Evolutionary conservation across 306 rosid genomes (phyloP).

Genomic region (Quercus agrifolia): DNA sequence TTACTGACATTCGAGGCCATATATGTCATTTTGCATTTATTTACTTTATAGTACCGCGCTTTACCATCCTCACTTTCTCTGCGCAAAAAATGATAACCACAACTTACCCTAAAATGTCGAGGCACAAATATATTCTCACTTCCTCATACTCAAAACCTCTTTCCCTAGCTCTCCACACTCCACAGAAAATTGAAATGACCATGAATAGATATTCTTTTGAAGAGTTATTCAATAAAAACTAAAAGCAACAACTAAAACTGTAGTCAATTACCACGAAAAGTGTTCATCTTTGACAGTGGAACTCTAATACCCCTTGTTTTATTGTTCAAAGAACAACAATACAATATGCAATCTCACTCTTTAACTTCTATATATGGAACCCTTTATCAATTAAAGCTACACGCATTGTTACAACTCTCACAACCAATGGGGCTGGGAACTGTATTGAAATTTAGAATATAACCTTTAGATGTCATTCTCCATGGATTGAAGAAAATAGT

Average conservation of each 20-base stretch:
- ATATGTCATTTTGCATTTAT: conserved; percentile 10
- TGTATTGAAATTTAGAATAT: background rate
- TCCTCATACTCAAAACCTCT: background rate
- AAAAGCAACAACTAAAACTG: background rate
- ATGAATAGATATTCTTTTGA: background rate
- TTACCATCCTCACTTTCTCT: background rate
- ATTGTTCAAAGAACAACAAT: background rate
- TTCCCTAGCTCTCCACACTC: background rate
- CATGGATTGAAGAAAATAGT: background rate
- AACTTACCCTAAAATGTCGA: background rate
- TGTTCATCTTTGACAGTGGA: background rate
- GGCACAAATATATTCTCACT: background rate
- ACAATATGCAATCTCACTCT: conserved; percentile 16
- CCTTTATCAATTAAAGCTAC: conserved; percentile 10
- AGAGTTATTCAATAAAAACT: background rate
- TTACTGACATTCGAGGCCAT: conserved; percentile 35
- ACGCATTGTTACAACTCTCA: conserved; percentile 6
- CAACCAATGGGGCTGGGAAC: background rate
- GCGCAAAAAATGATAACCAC: background rate
- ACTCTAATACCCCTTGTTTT: background rate
- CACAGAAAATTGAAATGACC: background rate
- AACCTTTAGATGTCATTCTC: background rate
- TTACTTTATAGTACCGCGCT: background rate
- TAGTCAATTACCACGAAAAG: background rate
- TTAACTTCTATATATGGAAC: background rate